Evolutionary conservation across 768 basidiomycete species (phyloP).

Genomic region (Tricholoma terreum): DNA sequence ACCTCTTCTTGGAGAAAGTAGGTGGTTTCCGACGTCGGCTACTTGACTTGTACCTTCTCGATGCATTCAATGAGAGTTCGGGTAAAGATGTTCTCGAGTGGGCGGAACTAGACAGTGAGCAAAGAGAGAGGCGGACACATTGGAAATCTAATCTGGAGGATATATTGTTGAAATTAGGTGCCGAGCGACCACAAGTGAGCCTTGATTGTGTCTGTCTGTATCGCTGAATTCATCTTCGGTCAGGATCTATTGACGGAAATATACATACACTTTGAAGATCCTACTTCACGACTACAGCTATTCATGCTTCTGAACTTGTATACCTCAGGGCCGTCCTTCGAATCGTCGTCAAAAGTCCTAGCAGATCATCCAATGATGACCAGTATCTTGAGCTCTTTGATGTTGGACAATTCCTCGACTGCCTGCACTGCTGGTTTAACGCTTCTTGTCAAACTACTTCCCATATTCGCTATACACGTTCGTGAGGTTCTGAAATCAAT

Average conservation of each 20-base stretch:
- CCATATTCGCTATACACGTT: conserved; percentile 66
- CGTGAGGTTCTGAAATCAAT: conserved; percentile 51
- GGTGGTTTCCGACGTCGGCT: conserved; percentile 65
- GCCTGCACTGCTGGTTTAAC: conserved; percentile 62
- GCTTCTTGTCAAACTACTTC: conserved; percentile 68
- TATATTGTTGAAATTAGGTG: conserved; percentile 62
- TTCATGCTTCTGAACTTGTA: conserved; percentile 63
- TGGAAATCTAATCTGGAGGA: conserved; percentile 85
- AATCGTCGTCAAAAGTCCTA: conserved; percentile 44
- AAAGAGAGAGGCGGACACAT: conserved; percentile 53
- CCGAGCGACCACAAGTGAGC: conserved; percentile 58
- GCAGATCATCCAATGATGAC: conserved; percentile 62
- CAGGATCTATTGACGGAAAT: conserved; percentile 74
- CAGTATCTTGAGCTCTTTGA: conserved; percentile 62
- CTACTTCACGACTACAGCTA: conserved; percentile 67
- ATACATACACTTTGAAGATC: conserved; percentile 54
- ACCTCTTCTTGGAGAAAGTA: conserved; percentile 44
- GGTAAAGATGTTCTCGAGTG: conserved; percentile 73
- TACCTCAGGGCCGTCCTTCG: conserved; percentile 53
- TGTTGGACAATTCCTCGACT: conserved; percentile 75
- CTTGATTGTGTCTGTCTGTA: conserved; percentile 1
- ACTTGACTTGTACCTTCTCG: conserved; percentile 73
- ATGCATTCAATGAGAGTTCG: conserved; percentile 73
- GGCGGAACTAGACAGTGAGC: conserved; percentile 60
- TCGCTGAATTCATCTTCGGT: conserved; percentile 9